A percentile compares a stretch with the other conserved stretches of the same genome.
These are phyloP conservation scores for Cystobasidiaceae sp. DNA, from an alignment of 1,284 basidiomycete species.

Conservation along the genomic window DNA sequence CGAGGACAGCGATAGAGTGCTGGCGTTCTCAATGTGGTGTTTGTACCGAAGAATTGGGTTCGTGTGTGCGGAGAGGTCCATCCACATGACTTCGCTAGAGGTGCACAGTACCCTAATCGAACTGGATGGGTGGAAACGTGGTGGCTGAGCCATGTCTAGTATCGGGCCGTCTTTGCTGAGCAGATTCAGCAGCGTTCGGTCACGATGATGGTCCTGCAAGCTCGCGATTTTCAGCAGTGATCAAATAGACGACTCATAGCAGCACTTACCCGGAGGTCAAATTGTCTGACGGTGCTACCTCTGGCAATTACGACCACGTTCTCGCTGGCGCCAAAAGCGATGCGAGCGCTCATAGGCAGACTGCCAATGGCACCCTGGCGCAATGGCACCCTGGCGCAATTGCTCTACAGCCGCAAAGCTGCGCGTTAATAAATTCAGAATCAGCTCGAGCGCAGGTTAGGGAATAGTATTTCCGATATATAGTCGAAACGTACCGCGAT, in stretches of 20 bases:
- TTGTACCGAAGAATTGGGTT: constrained; percentile 10
- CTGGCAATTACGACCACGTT: neutral
- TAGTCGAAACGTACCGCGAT: too few species aligned
- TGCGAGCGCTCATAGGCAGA: neutral
- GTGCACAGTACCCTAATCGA: constrained; percentile 4
- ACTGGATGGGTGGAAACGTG: neutral
- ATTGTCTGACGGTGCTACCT: neutral
- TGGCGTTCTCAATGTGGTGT: neutral
- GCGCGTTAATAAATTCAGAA: neutral
- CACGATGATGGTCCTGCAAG: neutral
- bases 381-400: neutral
- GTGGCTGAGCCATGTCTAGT: neutral
- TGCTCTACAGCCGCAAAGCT: constrained; percentile 13
- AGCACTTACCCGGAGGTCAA: neutral
- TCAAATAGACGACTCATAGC: neutral
- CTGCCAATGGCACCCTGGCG: neutral
- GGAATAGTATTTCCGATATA: too few species aligned
- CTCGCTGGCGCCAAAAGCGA: neutral
- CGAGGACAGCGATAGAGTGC: neutral
- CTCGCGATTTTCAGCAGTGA: neutral
- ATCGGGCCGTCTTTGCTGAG: neutral
- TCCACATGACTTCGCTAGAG: constrained; percentile 14
- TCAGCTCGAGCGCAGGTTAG: neutral
- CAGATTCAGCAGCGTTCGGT: neutral
- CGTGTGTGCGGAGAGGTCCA: constrained; percentile 4